phyloP scores from a whole-genome alignment of 2,329 filamentous ascomycete genomes.

The Pseudocercospora musae region DNA sequence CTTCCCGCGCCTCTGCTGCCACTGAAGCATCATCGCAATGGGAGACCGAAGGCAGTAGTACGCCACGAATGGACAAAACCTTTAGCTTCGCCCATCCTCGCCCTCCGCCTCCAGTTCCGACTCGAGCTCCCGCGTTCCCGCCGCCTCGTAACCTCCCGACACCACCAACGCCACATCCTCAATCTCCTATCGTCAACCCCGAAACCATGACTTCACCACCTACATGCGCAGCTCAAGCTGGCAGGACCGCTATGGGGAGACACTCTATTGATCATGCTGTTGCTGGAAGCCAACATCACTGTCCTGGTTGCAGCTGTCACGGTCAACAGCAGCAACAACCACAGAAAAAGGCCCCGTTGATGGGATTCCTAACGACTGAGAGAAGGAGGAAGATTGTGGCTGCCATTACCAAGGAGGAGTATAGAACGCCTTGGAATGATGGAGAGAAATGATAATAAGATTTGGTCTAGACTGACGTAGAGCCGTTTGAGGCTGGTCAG shows the following conservation, averaged over 20 bases:
- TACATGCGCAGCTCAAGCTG: neutral
- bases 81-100: neutral
- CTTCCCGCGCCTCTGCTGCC: neutral
- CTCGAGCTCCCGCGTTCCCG: neutral
- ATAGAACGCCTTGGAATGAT: neutral
- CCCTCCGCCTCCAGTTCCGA: neutral
- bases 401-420: neutral
- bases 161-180: neutral
- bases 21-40: neutral
- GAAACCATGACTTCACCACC: neutral
- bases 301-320: neutral
- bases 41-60: neutral
- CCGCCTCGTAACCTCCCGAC: neutral
- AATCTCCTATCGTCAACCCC: neutral
- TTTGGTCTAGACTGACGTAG: no score
- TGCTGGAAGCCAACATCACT: neutral
- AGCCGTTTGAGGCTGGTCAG: no score
- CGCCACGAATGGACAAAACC: neutral
- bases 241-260: neutral
- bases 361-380: neutral
- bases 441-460: no score
- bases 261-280: neutral
- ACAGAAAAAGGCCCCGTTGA: neutral
- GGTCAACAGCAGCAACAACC: neutral
- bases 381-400: neutral